phyloP scores from a whole-genome alignment of 2,329 filamentous ascomycete genomes.

The Parasarocladium wereldwijsianum region DNA sequence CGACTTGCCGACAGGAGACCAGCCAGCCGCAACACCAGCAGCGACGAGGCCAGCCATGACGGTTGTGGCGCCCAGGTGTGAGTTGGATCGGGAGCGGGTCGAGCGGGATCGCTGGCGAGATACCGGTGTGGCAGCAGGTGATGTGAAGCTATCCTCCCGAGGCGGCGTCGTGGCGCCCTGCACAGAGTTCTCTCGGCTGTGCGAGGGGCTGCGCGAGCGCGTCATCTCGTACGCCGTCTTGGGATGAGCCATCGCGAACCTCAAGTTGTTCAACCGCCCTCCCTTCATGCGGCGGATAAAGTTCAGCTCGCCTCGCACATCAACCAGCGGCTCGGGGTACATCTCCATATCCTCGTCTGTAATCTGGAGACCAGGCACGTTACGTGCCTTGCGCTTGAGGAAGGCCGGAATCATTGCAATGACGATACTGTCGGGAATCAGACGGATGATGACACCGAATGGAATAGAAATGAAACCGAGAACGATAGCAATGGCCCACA shows the following conservation, averaged over 20 bases:
- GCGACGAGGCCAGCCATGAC: slow-evolving; percentile 78
- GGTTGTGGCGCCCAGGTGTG: slow-evolving; percentile 57
- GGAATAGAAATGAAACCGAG: slow-evolving; percentile 77
- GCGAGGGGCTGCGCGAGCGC: slow-evolving; percentile 47
- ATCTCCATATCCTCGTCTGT: slow-evolving; percentile 52
- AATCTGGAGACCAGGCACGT: slow-evolving; percentile 41
- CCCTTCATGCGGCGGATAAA: slow-evolving; percentile 72
- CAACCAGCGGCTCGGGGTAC: slow-evolving; percentile 58
- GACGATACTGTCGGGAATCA: slow-evolving; percentile 62
- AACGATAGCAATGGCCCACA: slow-evolving; percentile 81
- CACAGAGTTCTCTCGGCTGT: slow-evolving; percentile 50
- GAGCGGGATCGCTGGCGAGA: slow-evolving; percentile 52
- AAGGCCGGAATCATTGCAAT: slow-evolving; percentile 36
- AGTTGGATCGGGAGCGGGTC: slow-evolving; percentile 50
- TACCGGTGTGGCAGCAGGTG: slow-evolving; percentile 39
- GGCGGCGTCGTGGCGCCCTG: slow-evolving; percentile 47
- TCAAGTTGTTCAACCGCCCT: slow-evolving; percentile 67
- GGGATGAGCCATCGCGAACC: slow-evolving; percentile 63
- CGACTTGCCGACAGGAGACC: slow-evolving; percentile 52
- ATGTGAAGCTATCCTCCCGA: slow-evolving; percentile 35
- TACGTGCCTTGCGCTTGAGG: slow-evolving; percentile 31
- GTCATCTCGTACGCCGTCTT: slow-evolving; percentile 48
- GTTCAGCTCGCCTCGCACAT: slow-evolving; percentile 66
- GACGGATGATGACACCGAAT: slow-evolving; percentile 64
- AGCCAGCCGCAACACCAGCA: slow-evolving; percentile 60